Percentiles rank a stretch among this genome's conserved stretches.
Evolutionary conservation across 179 eudicot genomes (phyloP).

Genomic region (Spinacia oleracea): DNA sequence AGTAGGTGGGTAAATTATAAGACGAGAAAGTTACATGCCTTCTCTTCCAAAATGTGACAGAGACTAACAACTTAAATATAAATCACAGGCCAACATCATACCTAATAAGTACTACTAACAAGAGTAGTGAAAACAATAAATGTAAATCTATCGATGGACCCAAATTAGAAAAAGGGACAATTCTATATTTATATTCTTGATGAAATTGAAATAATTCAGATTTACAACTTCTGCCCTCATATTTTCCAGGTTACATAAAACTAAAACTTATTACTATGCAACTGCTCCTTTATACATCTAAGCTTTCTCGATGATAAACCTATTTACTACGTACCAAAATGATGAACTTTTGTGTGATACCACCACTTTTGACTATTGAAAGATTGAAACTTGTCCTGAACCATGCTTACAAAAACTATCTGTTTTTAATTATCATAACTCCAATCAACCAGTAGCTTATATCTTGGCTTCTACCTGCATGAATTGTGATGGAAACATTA

Average conservation of each 20-base stretch:
- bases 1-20: neutral
- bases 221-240: slow-evolving; percentile 23
- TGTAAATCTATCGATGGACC: slow-evolving; percentile 21
- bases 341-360: slow-evolving; percentile 6
- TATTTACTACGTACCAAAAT: slow-evolving; percentile 24
- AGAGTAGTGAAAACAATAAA: neutral
- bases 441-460: slow-evolving; percentile 13
- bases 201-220: slow-evolving; percentile 9
- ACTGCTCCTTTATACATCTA: slow-evolving; percentile 39
- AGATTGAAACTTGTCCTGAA: neutral
- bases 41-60: neutral
- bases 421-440: neutral
- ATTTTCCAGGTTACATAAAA: slow-evolving; percentile 20
- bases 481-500: neutral
- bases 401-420: slow-evolving; percentile 24
- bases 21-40: neutral
- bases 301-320: slow-evolving; percentile 17
- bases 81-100: neutral
- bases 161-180: slow-evolving; percentile 5
- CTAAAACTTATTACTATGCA: slow-evolving; percentile 23
- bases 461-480: slow-evolving; percentile 26
- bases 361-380: neutral
- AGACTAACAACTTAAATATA: neutral
- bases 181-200: slow-evolving; percentile 22
- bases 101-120: too few species aligned